Conservation (phyloP, 2,329 filamentous ascomycete genomes). For the Colletotrichum sidae region DNA sequence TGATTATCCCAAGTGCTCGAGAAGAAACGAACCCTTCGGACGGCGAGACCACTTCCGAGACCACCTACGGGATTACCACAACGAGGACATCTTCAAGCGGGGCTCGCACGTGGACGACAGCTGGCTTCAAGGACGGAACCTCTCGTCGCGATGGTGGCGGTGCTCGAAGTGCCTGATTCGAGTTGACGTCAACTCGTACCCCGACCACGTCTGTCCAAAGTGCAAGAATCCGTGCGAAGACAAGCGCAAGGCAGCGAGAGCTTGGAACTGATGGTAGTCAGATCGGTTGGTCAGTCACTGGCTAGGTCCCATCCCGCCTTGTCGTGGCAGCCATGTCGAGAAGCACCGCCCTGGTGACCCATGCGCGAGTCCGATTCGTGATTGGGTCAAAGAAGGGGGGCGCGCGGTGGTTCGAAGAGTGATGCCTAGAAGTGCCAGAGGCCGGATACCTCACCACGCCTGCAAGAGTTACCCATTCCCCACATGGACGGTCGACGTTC, state of each 20-base stretch:
- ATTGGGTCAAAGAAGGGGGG: conserved; percentile 16
- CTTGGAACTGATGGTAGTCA: conserved; percentile 28
- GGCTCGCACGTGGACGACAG: conserved; percentile 48
- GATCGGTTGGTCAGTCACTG: not conserved
- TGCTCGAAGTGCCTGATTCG: conserved; percentile 64
- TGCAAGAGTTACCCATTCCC: conserved; percentile 18
- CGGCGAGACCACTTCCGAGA: conserved; percentile 69
- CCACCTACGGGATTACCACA: conserved; percentile 67
- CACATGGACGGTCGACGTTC: conserved; percentile 22
- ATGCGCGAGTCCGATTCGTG: conserved; percentile 1
- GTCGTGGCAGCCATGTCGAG: not conserved
- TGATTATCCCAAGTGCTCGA: conserved; percentile 63
- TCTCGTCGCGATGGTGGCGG: conserved; percentile 62
- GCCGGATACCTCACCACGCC: not conserved
- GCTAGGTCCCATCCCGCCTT: too few relatives aligned
- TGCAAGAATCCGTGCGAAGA: conserved; percentile 61
- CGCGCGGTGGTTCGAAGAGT: conserved; percentile 8
- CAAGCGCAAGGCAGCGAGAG: conserved; percentile 48
- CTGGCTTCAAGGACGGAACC: conserved; percentile 54
- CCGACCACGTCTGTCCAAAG: conserved; percentile 51
- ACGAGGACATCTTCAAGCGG: conserved; percentile 64
- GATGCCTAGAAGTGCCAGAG: conserved; percentile 17
- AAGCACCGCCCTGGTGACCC: conserved; percentile 16
- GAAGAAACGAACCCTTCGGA: conserved; percentile 59
- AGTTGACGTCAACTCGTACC: conserved; percentile 56